A percentile compares a stretch with the other conserved stretches of the same genome.
These are phyloP conservation scores for Podaxis carcinomalis DNA, from an alignment of 768 basidiomycete genomes.

Conservation along the genomic window DNA sequence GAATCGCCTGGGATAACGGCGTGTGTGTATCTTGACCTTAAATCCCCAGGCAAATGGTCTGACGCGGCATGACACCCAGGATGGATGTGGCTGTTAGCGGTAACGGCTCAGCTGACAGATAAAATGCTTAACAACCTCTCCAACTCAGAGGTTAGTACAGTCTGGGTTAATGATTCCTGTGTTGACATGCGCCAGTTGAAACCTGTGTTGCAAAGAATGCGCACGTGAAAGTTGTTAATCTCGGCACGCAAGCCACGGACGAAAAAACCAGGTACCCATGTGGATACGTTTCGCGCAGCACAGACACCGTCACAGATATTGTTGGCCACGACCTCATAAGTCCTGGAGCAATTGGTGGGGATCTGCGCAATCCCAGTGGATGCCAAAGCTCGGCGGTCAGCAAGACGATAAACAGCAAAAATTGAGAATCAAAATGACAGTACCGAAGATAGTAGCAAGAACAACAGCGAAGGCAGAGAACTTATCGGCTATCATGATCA, in stretches of 20 bases:
- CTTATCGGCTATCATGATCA: not conserved
- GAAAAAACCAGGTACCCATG: conserved; percentile 27
- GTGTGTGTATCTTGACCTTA: not conserved
- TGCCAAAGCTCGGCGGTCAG: not conserved
- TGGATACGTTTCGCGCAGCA: conserved; percentile 39
- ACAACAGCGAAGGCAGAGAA: not conserved
- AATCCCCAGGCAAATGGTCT: conserved; percentile 3
- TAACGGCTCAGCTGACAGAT: not conserved
- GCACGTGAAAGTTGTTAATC: not conserved
- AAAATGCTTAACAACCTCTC: conserved; percentile 31
- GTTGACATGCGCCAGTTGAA: conserved; percentile 56
- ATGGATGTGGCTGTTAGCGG: not conserved
- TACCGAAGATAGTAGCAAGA: not conserved
- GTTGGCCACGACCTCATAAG: conserved; percentile 43
- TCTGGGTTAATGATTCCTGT: conserved; percentile 39
- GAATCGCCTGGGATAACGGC: not conserved
- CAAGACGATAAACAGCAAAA: not conserved
- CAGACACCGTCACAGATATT: conserved; percentile 59
- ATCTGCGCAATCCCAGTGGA: not conserved
- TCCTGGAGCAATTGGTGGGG: conserved; percentile 37
- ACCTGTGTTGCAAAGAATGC: conserved; percentile 27
- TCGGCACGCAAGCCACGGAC: not conserved
- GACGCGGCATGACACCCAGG: not conserved
- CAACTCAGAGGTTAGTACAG: conserved; percentile 55
- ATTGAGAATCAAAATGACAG: not conserved